Base-by-base conservation (phyloP, 352 stramenopile species). In the Pythium sp. region DNA sequence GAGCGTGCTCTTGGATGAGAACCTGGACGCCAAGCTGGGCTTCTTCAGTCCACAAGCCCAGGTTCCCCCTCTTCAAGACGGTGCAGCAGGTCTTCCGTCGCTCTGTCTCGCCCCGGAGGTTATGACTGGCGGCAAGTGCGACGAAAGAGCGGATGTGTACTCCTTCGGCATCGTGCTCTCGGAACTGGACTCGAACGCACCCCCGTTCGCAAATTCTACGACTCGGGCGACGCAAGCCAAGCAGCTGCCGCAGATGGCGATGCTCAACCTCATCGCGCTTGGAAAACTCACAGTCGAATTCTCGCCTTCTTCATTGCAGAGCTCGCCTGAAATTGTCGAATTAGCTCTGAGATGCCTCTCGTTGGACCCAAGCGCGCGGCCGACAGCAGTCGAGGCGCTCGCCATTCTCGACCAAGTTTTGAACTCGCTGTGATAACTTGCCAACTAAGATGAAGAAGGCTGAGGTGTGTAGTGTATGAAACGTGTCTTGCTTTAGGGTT, bases 91-190 rank as follows among this genome's bases (percentile, higher is more conserved):
- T 5, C 59, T 66, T 26, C 69, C 72, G 12, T 71, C 59, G 26
- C 70, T 76, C 15, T 79, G 73, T 70, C 75, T 79, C 65, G 73
- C 70, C 0, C 73, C 73, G 5, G 73, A 79, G 28, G 70, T 79
- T 5, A 76, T 79, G 65, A 70, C 38, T 7, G 67, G 73, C 0
- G 70, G 43, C 3, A 61, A 63, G 0, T 74, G 72, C 55, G 62
- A 76, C 14, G 66, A 72, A 4, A 70, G 62, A 24, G 70, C 73
- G 15, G 73, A 79, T 36, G 38, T 79, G 24, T 79, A 73, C 32
- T 76, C 72, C 22, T 69, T 79, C 26, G 72, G 72, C 28, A 65
- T 79, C 28, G 59, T 79, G 51, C 54, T 79, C 15, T 76, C 69
- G 18, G 72, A 78, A 7, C 66, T 78, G 4, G 72, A 75, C 41